Percentiles rank a stretch among this genome's conserved stretches.
Evolutionary conservation across 129 eudicot genomes (phyloP).

Genomic region (Tagetes patula): DNA sequence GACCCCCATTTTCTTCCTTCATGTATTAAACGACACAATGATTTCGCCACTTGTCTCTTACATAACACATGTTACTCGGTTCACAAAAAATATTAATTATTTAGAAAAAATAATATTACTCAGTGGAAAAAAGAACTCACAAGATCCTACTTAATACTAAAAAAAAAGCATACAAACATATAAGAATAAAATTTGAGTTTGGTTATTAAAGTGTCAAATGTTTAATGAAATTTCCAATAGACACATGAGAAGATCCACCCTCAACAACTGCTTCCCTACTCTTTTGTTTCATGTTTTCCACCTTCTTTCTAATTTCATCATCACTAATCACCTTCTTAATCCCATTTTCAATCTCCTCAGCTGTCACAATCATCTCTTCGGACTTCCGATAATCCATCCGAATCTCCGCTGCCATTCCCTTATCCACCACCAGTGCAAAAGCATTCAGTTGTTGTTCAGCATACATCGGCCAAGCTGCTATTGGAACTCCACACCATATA

Average conservation of each 20-base stretch:
- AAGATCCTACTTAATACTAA: too few relatives aligned
- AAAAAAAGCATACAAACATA: too few relatives aligned
- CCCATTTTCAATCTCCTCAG: conserved; percentile 32
- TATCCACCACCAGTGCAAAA: conserved; percentile 33
- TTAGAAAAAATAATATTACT: too few relatives aligned
- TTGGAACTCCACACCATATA: conserved; percentile 7
- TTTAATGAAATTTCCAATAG: conserved; percentile 25
- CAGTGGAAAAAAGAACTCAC: too few relatives aligned
- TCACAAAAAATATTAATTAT: too few relatives aligned
- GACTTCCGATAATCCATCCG: conserved; percentile 26
- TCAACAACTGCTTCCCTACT: conserved; percentile 37
- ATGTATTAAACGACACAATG: too few relatives aligned
- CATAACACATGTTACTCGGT: too few relatives aligned
- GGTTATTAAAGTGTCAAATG: not conserved
- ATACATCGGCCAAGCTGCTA: not conserved
- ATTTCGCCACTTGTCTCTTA: too few relatives aligned
- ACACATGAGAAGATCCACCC: conserved; percentile 41
- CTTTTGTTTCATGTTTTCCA: conserved; percentile 36
- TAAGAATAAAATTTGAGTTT: too few relatives aligned
- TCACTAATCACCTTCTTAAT: conserved; percentile 30
- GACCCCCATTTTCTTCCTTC: too few relatives aligned
- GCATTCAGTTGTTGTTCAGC: conserved; percentile 34
- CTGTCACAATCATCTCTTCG: conserved; percentile 21
- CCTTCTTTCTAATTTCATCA: conserved; percentile 29
- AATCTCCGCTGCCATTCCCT: conserved; percentile 37